Percentiles rank a stretch among this genome's conserved stretches.
phyloP scores from a whole-genome alignment of 2,329 filamentous ascomycete genomes.

The Penicillium sp. region DNA sequence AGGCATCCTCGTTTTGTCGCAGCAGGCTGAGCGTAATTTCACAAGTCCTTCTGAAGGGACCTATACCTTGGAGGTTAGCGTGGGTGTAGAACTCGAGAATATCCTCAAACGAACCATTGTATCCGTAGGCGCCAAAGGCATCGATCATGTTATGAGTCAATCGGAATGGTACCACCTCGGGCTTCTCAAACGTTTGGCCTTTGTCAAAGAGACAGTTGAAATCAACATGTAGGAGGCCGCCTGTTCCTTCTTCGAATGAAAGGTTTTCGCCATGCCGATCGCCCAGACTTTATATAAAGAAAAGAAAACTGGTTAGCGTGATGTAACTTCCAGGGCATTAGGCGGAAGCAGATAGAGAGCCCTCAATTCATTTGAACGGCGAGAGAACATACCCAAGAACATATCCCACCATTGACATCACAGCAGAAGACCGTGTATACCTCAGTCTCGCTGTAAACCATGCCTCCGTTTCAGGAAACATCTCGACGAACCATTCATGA shows the following conservation, averaged over 20 bases:
- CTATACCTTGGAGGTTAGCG: constrained; percentile 22
- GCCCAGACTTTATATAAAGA: constrained; percentile 57
- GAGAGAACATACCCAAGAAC: constrained; percentile 62
- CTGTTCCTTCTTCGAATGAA: constrained; percentile 86
- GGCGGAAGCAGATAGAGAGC: background rate
- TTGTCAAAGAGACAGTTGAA: constrained; percentile 99
- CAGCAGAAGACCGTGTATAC: constrained; percentile 90
- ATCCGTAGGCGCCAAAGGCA: constrained; percentile 91
- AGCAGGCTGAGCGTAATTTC: constrained; percentile 83
- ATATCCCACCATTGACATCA: constrained; percentile 99
- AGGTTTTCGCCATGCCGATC: constrained; percentile 98
- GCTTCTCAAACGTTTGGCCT: constrained; percentile 89
- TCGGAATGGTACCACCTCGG: constrained; percentile 91
- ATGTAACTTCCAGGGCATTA: background rate
- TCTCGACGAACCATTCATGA: constrained; percentile 91
- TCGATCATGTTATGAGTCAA: constrained; percentile 98
- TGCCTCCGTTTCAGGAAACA: constrained; percentile 85
- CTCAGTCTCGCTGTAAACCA: constrained; percentile 88
- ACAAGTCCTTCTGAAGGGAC: constrained; percentile 84
- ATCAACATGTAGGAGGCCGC: constrained; percentile 94
- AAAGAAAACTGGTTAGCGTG: background rate
- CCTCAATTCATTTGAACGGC: background rate
- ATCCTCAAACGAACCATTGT: constrained; percentile 58
- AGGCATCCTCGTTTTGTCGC: constrained; percentile 86
- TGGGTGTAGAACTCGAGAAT: background rate